A percentile compares a stretch with the other conserved stretches of the same genome.
phyloP scores from a whole-genome alignment of 345 rosid genomes.

The Boechera divaricarpa region DNA sequence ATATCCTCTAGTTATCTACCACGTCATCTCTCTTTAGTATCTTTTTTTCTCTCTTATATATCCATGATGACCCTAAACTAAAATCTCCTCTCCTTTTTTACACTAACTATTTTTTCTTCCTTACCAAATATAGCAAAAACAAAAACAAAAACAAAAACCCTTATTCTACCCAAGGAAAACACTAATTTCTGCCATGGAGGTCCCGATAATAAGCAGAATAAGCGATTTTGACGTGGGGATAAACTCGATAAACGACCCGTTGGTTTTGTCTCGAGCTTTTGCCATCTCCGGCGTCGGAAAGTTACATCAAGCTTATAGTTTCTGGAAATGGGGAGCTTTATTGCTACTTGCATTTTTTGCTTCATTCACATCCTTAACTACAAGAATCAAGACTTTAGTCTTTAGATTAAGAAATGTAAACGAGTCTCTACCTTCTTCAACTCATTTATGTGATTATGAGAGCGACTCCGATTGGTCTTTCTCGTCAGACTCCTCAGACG shows the following conservation, averaged over 20 bases:
- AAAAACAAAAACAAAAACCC: constrained; percentile 29
- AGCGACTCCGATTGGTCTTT: constrained; percentile 50
- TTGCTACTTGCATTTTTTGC: constrained; percentile 67
- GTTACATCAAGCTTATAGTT: constrained; percentile 47
- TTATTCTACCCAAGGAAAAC: neutral
- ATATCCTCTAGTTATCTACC: constrained; percentile 33
- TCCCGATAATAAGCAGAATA: constrained; percentile 65
- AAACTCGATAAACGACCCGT: constrained; percentile 45
- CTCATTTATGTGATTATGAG: neutral
- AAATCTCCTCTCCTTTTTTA: constrained; percentile 7
- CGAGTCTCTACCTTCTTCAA: constrained; percentile 33
- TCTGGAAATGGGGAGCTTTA: constrained; percentile 72
- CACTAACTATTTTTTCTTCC: no score
- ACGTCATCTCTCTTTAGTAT: constrained; percentile 13
- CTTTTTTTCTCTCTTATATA: neutral
- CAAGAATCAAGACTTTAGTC: constrained; percentile 51
- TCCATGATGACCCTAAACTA: neutral
- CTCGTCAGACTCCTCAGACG: constrained; percentile 47
- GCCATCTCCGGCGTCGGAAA: constrained; percentile 46
- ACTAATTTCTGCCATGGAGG: constrained; percentile 53
- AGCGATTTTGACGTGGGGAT: constrained; percentile 63
- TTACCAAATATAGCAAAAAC: neutral
- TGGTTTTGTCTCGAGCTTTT: constrained; percentile 47
- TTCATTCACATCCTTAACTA: constrained; percentile 55
- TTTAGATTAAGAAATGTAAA: constrained; percentile 42